Conservation (phyloP, 768 basidiomycete genomes). For the Tephrocybe rancida region DNA sequence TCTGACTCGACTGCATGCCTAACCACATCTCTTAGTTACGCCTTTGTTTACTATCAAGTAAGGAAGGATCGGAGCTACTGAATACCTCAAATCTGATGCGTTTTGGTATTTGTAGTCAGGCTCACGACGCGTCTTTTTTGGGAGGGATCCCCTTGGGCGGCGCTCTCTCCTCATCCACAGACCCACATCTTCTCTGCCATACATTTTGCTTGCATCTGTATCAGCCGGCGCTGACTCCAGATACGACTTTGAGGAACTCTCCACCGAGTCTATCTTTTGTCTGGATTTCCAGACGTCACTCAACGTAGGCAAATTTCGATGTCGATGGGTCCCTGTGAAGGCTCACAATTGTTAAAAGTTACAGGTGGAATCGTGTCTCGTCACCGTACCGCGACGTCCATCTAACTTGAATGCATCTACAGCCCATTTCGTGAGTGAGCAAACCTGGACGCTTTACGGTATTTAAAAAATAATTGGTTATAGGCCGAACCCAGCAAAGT, state of each 20-base stretch:
- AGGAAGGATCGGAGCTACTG: slow-evolving; percentile 16
- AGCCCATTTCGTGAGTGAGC: slow-evolving; percentile 30
- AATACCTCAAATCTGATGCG: slow-evolving; percentile 3
- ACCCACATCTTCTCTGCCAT: slow-evolving; percentile 49
- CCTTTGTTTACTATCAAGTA: slow-evolving; percentile 80
- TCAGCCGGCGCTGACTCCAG: slow-evolving; percentile 49
- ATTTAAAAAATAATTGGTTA: neutral
- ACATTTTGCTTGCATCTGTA: slow-evolving; percentile 67
- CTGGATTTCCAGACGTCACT: slow-evolving; percentile 40
- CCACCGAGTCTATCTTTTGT: slow-evolving; percentile 57
- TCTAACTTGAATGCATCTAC: neutral
- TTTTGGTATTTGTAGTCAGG: slow-evolving; percentile 33
- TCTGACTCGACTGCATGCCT: neutral
- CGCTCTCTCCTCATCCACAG: slow-evolving; percentile 79
- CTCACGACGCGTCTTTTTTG: slow-evolving; percentile 63
- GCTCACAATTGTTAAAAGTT: neutral
- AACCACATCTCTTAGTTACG: slow-evolving; percentile 55
- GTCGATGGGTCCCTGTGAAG: neutral
- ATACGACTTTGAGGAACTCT: slow-evolving; percentile 63
- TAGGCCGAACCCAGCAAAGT: slow-evolving; percentile 51
- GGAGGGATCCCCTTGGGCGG: slow-evolving; percentile 82
- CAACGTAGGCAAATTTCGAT: neutral
- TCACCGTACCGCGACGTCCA: slow-evolving; percentile 16
- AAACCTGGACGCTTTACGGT: neutral
- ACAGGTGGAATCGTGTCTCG: slow-evolving; percentile 10